These are phyloP conservation scores for Colletotrichum spaethianum DNA, from an alignment of 2,329 filamentous ascomycete species.

Conservation along the genomic window DNA sequence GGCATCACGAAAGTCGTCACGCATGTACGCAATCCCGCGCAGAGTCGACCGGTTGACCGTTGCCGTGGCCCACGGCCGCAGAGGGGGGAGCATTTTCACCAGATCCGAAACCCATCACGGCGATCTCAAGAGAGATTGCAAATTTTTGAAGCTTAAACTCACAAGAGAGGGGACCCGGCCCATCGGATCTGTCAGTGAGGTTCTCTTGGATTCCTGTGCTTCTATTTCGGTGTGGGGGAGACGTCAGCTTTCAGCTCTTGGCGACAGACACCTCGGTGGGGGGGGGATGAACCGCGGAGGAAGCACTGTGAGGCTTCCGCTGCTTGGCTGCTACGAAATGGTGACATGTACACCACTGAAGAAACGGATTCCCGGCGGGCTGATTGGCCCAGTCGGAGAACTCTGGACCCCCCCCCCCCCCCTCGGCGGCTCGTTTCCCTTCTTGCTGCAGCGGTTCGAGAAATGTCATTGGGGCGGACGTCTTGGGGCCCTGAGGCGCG, in stretches of 20 bases:
- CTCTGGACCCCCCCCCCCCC: too few species aligned
- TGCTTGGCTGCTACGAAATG: neutral
- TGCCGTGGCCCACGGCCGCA: neutral
- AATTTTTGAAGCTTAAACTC: conserved; percentile 6
- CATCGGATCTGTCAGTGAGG: conserved; percentile 1
- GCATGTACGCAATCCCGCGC: conserved; percentile 15
- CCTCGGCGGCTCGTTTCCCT: neutral
- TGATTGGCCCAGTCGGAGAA: neutral
- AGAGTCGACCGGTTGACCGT: neutral
- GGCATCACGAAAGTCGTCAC: neutral
- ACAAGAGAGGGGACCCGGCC: neutral
- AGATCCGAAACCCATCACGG: neutral
- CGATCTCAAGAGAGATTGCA: neutral
- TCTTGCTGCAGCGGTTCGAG: neutral
- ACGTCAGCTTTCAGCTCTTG: conserved; percentile 13
- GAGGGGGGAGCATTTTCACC: neutral
- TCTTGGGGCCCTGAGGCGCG: conserved; percentile 20
- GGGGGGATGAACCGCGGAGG: too few species aligned
- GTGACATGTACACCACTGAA: neutral
- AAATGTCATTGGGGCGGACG: conserved; percentile 25
- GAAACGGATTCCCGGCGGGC: neutral
- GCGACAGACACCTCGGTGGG: neutral
- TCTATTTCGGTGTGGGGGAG: conserved; percentile 13
- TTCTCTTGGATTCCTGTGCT: neutral
- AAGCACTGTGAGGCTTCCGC: neutral